Conservation (phyloP, 2,329 filamentous ascomycete species). For the Microcera coccophila region DNA sequence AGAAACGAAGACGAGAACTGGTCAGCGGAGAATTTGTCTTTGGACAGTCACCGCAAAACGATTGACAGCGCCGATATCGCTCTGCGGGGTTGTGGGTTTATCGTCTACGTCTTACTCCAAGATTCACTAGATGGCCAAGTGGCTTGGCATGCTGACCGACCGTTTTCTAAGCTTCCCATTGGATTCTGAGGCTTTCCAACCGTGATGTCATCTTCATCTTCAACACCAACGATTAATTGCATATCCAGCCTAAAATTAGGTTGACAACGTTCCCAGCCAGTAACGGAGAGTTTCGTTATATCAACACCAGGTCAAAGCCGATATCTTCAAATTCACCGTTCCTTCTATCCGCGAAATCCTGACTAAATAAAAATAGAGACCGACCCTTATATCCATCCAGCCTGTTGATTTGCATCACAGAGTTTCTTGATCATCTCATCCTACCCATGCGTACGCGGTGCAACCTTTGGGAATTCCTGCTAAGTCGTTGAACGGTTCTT, state of each 20-base stretch:
- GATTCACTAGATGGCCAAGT: neutral
- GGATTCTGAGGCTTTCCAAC: conserved; percentile 4
- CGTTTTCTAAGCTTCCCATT: conserved; percentile 15
- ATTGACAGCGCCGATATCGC: conserved; percentile 1
- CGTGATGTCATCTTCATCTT: conserved; percentile 18
- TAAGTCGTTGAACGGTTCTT: no score
- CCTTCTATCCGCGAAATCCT: no score
- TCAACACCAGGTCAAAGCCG: no score
- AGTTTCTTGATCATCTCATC: neutral
- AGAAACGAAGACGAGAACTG: no score
- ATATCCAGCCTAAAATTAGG: no score
- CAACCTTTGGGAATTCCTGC: no score
- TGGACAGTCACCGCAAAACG: neutral
- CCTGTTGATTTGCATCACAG: neutral
- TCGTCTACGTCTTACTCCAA: no score
- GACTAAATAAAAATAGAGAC: neutral
- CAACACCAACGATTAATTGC: no score
- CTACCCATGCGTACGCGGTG: neutral
- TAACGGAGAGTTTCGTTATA: no score
- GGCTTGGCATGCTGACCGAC: conserved; percentile 1
- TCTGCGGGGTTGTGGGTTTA: conserved; percentile 1
- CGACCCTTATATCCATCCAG: neutral
- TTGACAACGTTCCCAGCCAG: no score
- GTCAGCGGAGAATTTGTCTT: no score
- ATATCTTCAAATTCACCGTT: no score